A percentile compares a stretch with the other conserved stretches of the same genome.
Conservation (phyloP, 2,329 filamentous ascomycete genomes). For the Paraphoma sp. region DNA sequence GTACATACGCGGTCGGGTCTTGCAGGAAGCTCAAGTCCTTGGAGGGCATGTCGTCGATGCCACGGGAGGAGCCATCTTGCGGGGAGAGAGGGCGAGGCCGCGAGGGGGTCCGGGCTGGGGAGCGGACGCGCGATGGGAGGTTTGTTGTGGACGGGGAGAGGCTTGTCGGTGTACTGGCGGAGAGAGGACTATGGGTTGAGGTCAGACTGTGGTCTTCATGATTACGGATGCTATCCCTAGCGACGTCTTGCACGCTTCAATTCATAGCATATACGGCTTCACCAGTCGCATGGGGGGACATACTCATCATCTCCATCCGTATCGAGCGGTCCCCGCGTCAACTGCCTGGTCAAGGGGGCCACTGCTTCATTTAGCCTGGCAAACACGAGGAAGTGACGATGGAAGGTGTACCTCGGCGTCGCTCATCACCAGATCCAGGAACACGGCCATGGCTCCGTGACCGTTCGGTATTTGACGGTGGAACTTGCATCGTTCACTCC, state of each 20-base stretch:
- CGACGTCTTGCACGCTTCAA: no score
- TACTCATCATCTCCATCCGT: conserved; percentile 74
- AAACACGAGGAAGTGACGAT: neutral
- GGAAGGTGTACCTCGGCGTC: conserved; percentile 30
- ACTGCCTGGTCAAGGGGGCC: conserved; percentile 65
- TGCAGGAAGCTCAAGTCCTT: conserved; percentile 70
- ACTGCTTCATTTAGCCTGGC: conserved; percentile 46
- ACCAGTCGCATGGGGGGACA: conserved; percentile 33
- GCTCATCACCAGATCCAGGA: conserved; percentile 37
- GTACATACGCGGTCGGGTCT: conserved; percentile 14
- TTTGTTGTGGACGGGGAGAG: conserved; percentile 5
- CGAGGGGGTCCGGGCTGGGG: conserved; percentile 20
- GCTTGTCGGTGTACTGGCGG: conserved; percentile 7
- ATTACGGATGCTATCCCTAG: no score
- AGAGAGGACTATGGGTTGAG: conserved; percentile 27
- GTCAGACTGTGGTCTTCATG: conserved; percentile 10
- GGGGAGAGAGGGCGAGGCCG: conserved; percentile 21
- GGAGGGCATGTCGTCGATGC: conserved; percentile 48
- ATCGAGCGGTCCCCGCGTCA: conserved; percentile 79
- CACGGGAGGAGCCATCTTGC: conserved; percentile 23
- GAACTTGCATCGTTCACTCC: conserved; percentile 14
- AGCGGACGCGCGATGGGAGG: conserved; percentile 26
- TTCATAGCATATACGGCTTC: neutral
- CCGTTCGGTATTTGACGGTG: conserved; percentile 8
- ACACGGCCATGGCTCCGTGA: conserved; percentile 36